phyloP scores from a whole-genome alignment of 345 rosid species.

The Eucalyptus pauciflora region DNA sequence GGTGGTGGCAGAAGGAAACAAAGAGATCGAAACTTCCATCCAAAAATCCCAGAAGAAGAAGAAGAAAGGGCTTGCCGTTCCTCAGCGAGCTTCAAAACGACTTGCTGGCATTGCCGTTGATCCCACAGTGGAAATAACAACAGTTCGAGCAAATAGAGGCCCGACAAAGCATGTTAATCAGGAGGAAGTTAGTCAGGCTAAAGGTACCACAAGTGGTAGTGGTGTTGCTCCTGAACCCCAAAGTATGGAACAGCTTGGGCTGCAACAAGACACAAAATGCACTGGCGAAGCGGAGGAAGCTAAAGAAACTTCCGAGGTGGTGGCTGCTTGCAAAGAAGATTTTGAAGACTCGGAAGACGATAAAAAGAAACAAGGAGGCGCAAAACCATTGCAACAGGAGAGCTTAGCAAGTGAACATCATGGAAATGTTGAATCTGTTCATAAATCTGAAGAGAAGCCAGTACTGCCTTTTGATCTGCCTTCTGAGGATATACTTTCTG shows the following conservation, averaged over 20 bases:
- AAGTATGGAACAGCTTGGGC: not conserved
- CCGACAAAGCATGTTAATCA: constrained; percentile 14
- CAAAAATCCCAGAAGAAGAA: constrained; percentile 7
- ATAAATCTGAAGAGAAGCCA: not conserved
- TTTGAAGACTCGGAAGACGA: not conserved
- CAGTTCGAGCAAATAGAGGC: constrained; percentile 23
- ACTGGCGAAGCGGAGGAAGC: not conserved
- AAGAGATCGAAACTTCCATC: constrained; percentile 1
- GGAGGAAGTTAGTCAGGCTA: constrained; percentile 1
- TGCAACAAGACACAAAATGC: not conserved
- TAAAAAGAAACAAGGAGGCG: not conserved
- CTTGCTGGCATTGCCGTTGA: constrained; percentile 81
- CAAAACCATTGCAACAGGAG: not conserved
- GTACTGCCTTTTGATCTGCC: constrained; percentile 27
- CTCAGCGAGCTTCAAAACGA: constrained; percentile 76
- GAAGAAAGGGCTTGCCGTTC: constrained; percentile 18
- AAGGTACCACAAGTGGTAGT: constrained; percentile 5
- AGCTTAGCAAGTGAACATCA: not conserved
- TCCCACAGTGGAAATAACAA: constrained; percentile 46
- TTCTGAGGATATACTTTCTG: constrained; percentile 66
- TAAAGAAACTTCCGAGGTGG: not conserved
- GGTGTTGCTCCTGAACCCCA: not conserved
- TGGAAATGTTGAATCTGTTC: constrained; percentile 5
- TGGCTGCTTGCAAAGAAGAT: not conserved
- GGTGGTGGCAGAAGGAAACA: not conserved